phyloP scores from a whole-genome alignment of 371 early-diverging fungal species.

The Encephalitozoon romaleae region DNA sequence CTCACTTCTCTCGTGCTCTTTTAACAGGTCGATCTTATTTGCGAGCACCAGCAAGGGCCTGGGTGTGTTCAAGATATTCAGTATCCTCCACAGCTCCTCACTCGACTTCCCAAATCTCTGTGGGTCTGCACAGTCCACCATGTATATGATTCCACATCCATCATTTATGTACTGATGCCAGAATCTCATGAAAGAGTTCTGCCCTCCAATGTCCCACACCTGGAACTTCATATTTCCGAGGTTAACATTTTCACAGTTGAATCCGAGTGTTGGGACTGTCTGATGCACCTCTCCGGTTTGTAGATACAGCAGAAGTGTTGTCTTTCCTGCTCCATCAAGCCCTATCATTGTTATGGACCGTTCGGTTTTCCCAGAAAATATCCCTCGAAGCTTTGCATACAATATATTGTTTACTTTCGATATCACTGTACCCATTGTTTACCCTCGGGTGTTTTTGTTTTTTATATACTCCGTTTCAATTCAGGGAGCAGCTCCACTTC shows the following conservation, averaged over 20 bases:
- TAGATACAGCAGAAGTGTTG: slow-evolving; percentile 66
- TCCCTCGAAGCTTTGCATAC: not conserved
- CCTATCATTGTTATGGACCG: slow-evolving; percentile 65
- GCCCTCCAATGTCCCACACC: slow-evolving; percentile 64
- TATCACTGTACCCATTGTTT: slow-evolving; percentile 26
- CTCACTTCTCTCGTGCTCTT: not conserved
- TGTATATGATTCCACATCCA: slow-evolving; percentile 70
- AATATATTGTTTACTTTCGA: slow-evolving; percentile 18
- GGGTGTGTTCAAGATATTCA: slow-evolving; percentile 29
- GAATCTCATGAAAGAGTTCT: slow-evolving; percentile 60
- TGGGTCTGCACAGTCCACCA: slow-evolving; percentile 81
- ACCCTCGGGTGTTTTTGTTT: not conserved
- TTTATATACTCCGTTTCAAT: not conserved
- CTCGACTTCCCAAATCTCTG: slow-evolving; percentile 76
- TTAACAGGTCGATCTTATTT: slow-evolving; percentile 49
- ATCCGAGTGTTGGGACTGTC: slow-evolving; percentile 81
- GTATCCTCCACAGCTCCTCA: slow-evolving; percentile 61
- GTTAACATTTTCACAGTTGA: slow-evolving; percentile 61
- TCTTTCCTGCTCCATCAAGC: slow-evolving; percentile 69
- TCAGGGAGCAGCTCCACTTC: not conserved
- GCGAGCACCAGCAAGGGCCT: slow-evolving; percentile 44
- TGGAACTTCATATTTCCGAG: slow-evolving; percentile 58
- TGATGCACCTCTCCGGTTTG: slow-evolving; percentile 72
- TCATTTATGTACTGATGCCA: slow-evolving; percentile 61
- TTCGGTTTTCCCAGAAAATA: slow-evolving; percentile 15